Evolutionary conservation across 768 basidiomycete species (phyloP).

Genomic region (Russula griseocarnosa): DNA sequence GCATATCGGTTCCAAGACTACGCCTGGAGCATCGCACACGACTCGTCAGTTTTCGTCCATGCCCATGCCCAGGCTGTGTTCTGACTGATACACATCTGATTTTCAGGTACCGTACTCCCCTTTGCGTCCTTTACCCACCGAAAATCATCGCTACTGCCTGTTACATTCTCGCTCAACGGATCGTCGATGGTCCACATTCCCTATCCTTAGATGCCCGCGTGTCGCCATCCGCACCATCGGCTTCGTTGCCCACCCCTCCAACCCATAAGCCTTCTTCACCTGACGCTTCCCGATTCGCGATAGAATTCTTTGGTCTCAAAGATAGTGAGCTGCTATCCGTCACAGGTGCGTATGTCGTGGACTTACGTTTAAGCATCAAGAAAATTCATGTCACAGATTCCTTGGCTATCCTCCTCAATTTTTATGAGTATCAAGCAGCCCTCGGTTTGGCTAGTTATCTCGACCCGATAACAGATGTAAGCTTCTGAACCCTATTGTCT

Average conservation of each 20-base stretch:
- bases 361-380: not conserved
- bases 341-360: slow-evolving; percentile 46
- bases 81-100: slow-evolving; percentile 11
- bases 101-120: slow-evolving; percentile 69
- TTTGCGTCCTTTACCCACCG: slow-evolving; percentile 67
- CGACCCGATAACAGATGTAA: slow-evolving; percentile 22
- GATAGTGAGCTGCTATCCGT: slow-evolving; percentile 55
- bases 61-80: not conserved
- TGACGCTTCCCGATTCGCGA: slow-evolving; percentile 60
- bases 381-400: slow-evolving; percentile 14
- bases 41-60: slow-evolving; percentile 58
- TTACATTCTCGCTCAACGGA: slow-evolving; percentile 69
- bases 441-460: slow-evolving; percentile 26
- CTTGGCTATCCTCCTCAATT: slow-evolving; percentile 26
- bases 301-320: slow-evolving; percentile 63
- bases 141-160: slow-evolving; percentile 73
- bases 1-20: slow-evolving; percentile 58
- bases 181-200: slow-evolving; percentile 68
- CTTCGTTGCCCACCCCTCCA: slow-evolving; percentile 77
- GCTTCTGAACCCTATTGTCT: not conserved
- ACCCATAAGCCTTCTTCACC: slow-evolving; percentile 71
- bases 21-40: slow-evolving; percentile 83
- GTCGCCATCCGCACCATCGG: slow-evolving; percentile 63
- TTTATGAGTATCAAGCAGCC: slow-evolving; percentile 25
- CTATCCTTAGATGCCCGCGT: slow-evolving; percentile 72